Conservation (phyloP, 306 rosid species). For the Rubus parviflorus region DNA sequence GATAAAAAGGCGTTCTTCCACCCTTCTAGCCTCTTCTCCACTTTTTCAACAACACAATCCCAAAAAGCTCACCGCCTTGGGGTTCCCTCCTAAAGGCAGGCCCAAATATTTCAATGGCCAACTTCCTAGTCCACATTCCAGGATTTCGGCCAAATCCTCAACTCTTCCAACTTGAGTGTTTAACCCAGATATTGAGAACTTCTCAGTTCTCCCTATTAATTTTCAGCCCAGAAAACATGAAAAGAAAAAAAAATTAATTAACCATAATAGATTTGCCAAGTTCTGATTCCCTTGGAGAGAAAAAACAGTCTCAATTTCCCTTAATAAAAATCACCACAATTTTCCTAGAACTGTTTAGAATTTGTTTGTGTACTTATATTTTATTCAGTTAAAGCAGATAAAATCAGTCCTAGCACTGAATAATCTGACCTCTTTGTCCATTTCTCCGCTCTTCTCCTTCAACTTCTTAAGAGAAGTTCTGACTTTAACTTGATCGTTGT, state of each 20-base stretch:
- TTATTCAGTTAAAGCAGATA: constrained; percentile 6
- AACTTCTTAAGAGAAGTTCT: constrained; percentile 54
- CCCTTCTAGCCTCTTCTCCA: background rate
- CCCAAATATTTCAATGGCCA: background rate
- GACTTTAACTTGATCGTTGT: constrained; percentile 62
- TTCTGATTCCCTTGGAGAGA: background rate
- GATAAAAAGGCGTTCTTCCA: background rate
- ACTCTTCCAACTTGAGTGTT: background rate
- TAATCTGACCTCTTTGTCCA: constrained; percentile 69
- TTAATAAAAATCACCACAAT: background rate
- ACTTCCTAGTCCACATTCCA: background rate
- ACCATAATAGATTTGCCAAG: background rate
- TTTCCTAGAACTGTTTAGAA: background rate
- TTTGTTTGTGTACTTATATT: constrained; percentile 5
- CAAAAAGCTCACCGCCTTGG: background rate
- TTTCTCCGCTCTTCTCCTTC: constrained; percentile 65
- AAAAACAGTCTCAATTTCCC: background rate
- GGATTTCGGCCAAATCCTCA: background rate
- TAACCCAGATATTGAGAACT: background rate
- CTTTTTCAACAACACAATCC: background rate
- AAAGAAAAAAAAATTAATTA: no score
- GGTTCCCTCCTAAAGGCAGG: background rate
- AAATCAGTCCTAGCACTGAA: constrained; percentile 18
- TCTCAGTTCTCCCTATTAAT: background rate
- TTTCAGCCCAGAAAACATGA: background rate